Evolutionary conservation across 202 grass and related monocot species (phyloP).

Genomic region (Setaria italica): DNA sequence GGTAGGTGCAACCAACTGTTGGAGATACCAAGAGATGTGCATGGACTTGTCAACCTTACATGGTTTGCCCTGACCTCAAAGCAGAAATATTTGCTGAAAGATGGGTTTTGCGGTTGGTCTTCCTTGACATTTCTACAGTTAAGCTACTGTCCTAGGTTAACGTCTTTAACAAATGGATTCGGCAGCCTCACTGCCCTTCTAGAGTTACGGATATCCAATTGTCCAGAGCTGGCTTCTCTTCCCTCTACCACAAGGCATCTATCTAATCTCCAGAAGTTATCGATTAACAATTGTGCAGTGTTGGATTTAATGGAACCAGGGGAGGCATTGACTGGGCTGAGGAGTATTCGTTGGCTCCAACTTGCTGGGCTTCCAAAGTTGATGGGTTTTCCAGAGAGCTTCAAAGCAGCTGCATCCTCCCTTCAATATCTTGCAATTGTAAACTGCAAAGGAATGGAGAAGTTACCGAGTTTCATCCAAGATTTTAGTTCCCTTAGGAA

Average conservation of each 20-base stretch:
- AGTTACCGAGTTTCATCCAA: not conserved
- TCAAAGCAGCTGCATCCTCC: not conserved
- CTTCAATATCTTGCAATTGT: fast-evolving
- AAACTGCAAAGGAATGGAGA: not conserved
- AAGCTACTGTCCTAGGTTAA: not conserved
- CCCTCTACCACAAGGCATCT: not conserved
- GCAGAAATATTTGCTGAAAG: not conserved
- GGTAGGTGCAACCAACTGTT: not conserved
- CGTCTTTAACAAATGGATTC: conserved; percentile 3
- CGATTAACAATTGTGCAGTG: not conserved
- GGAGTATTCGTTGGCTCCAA: not conserved
- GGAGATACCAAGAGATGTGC: conserved; percentile 14
- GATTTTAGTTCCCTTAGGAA: not conserved
- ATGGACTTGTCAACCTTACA: conserved; percentile 19
- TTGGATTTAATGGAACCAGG: not conserved
- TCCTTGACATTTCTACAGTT: not conserved
- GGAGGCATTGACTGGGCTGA: not conserved
- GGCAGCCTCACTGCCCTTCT: not conserved
- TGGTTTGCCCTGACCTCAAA: not conserved
- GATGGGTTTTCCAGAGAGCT: not conserved
- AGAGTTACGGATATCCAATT: not conserved
- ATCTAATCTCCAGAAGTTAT: not conserved
- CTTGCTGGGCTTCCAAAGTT: not conserved
- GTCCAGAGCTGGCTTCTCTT: conserved; percentile 13
- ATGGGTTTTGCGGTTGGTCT: not conserved